Conservation (phyloP, 2,329 filamentous ascomycete genomes). For the Exophiala calicioides region DNA sequence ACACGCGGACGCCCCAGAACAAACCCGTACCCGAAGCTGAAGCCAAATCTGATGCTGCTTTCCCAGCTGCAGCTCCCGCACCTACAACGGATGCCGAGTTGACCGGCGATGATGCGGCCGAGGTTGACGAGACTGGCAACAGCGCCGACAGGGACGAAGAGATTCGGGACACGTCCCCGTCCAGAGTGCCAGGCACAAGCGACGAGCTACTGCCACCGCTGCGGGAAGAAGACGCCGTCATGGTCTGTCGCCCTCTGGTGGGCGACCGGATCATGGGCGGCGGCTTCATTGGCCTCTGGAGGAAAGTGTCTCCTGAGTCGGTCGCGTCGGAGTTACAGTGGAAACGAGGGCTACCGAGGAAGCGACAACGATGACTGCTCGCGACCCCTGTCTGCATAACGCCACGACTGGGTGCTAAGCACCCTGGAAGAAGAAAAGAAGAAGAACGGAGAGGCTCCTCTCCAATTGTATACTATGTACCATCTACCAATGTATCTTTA, state of each 20-base stretch:
- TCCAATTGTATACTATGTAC: background rate
- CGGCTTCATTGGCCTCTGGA: constrained; percentile 55
- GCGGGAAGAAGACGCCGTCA: constrained; percentile 38
- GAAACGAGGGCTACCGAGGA: constrained; percentile 19
- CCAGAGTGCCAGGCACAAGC: background rate
- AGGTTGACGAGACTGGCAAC: background rate
- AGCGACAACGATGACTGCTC: constrained; percentile 11
- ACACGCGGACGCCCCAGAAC: constrained; percentile 34
- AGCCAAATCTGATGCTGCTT: background rate
- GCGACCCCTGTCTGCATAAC: background rate
- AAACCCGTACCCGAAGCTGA: constrained; percentile 27
- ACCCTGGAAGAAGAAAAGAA: background rate
- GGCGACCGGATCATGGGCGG: constrained; percentile 50
- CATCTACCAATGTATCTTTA: too few relatives aligned
- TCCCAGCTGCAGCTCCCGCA: background rate
- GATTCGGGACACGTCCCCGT: background rate
- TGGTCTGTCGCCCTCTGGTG: constrained; percentile 57
- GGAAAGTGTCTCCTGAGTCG: constrained; percentile 34
- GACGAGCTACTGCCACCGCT: background rate
- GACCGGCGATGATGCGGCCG: background rate
- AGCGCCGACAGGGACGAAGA: too few relatives aligned
- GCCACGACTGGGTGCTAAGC: background rate
- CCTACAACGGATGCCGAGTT: constrained; percentile 29
- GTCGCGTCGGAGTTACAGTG: constrained; percentile 8
- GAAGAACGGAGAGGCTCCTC: background rate